Evolutionary conservation across 805 yeast species (phyloP).

Genomic region (Hanseniaspora clermontiae): DNA sequence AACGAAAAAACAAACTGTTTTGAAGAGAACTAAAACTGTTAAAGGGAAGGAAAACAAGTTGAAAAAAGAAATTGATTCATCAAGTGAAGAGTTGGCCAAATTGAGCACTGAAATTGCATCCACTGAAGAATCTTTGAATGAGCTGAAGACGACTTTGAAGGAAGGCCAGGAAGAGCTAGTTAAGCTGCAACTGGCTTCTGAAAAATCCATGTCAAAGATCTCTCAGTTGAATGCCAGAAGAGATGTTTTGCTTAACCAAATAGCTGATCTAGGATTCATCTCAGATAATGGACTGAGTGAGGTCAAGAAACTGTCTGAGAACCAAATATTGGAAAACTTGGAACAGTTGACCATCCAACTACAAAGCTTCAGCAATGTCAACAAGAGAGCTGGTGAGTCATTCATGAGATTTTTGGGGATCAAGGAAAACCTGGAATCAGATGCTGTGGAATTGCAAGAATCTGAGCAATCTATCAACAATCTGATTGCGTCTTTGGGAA

Average conservation of each 20-base stretch:
- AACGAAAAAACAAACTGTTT: conserved; percentile 16
- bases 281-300: conserved; percentile 69
- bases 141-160: conserved; percentile 38
- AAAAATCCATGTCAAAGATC: conserved; percentile 50
- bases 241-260: conserved; percentile 58
- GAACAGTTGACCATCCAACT: conserved; percentile 45
- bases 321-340: conserved; percentile 40
- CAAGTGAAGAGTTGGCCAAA: conserved; percentile 22
- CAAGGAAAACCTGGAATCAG: conserved; percentile 47
- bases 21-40: conserved; percentile 18
- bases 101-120: conserved; percentile 17
- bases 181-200: conserved; percentile 48
- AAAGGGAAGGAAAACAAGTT: conserved; percentile 19
- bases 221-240: conserved; percentile 46
- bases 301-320: conserved; percentile 37
- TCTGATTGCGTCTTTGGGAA: conserved; percentile 54
- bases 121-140: conserved; percentile 23
- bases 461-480: conserved; percentile 64
- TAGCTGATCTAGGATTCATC: conserved; percentile 74
- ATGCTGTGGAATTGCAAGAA: conserved; percentile 55
- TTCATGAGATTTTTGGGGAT: conserved; percentile 60
- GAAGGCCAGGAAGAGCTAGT: conserved; percentile 44
- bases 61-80: conserved; percentile 22
- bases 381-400: conserved; percentile 82
- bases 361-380: conserved; percentile 59